Evolutionary conservation across 2,329 filamentous ascomycete species (phyloP).

Genomic region (Penicillium occitanis): DNA sequence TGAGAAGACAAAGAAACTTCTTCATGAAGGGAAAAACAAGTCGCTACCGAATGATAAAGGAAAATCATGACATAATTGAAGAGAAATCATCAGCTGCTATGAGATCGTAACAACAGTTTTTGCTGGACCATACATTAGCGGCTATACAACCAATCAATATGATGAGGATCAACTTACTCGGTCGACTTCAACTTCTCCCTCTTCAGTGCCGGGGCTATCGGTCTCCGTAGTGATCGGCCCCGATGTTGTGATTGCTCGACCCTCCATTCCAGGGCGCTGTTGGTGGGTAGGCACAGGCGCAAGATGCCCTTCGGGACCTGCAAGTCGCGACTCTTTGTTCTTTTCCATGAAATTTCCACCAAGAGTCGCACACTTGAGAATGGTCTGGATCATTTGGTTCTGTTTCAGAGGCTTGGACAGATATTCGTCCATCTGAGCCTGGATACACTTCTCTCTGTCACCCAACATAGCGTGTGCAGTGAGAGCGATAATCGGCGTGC

Average conservation of each 20-base stretch:
- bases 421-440: constrained; percentile 99
- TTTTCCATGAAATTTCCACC: constrained; percentile 54
- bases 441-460: constrained; percentile 95
- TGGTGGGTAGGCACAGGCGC: constrained; percentile 30
- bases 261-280: constrained; percentile 57
- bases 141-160: not conserved
- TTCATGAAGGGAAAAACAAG: not conserved
- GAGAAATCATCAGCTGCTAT: constrained; percentile 44
- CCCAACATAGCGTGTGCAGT: constrained; percentile 99
- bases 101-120: constrained; percentile 50
- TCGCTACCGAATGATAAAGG: constrained; percentile 3
- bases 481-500: constrained; percentile 93
- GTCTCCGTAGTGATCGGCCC: constrained; percentile 54
- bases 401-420: constrained; percentile 95
- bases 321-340: constrained; percentile 44
- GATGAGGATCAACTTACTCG: constrained; percentile 45
- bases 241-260: constrained; percentile 68
- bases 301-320: constrained; percentile 40
- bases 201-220: constrained; percentile 64
- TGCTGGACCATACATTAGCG: constrained; percentile 18
- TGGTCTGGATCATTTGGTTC: constrained; percentile 96
- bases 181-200: constrained; percentile 61
- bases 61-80: constrained; percentile 8
- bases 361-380: constrained; percentile 92
- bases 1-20: constrained; percentile 3